phyloP scores from a whole-genome alignment of 495 filamentous ascomycete genomes.

The Aspergillus campestris region DNA sequence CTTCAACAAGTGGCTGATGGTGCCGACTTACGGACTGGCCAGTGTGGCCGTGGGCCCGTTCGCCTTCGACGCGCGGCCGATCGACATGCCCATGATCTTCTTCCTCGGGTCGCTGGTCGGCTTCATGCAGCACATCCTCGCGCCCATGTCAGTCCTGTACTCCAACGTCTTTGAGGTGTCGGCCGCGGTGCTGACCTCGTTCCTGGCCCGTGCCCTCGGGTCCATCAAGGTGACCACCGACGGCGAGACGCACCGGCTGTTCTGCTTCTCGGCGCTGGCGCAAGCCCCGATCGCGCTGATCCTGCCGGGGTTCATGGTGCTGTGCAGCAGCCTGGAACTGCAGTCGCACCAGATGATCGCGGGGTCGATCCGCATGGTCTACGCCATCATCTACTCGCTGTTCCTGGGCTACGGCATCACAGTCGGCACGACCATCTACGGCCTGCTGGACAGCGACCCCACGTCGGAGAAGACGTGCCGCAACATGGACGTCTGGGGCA shows the following conservation, averaged over 20 bases:
- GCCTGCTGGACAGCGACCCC: conserved; percentile 67
- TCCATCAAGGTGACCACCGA: conserved; percentile 46
- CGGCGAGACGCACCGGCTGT: conserved; percentile 50
- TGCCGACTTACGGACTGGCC: conserved; percentile 74
- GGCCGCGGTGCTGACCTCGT: conserved; percentile 77
- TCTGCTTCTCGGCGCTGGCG: conserved; percentile 88
- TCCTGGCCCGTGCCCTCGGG: conserved; percentile 78
- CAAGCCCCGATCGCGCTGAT: conserved; percentile 90
- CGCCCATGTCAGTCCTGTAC: conserved; percentile 66
- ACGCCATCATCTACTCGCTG: conserved; percentile 88
- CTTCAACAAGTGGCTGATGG: conserved; percentile 62
- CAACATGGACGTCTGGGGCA: conserved; percentile 42
- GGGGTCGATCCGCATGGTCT: conserved; percentile 90
- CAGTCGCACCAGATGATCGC: conserved; percentile 83
- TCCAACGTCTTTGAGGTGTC: conserved; percentile 88
- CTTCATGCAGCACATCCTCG: conserved; percentile 69
- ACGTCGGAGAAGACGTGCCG: conserved; percentile 60
- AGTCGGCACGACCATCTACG: conserved; percentile 83
- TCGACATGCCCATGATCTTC: conserved; percentile 85
- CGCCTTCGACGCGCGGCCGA: conserved; percentile 73
- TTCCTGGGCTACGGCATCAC: conserved; percentile 95
- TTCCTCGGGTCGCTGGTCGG: conserved; percentile 75
- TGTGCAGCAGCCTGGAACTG: conserved; percentile 77
- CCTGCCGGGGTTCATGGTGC: conserved; percentile 78
- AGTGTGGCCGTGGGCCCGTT: conserved; percentile 74